Evolutionary conservation across 306 rosid species (phyloP), one percentile per base, ranked within the genome.

Genomic region (Quercus berberidifolia): DNA sequence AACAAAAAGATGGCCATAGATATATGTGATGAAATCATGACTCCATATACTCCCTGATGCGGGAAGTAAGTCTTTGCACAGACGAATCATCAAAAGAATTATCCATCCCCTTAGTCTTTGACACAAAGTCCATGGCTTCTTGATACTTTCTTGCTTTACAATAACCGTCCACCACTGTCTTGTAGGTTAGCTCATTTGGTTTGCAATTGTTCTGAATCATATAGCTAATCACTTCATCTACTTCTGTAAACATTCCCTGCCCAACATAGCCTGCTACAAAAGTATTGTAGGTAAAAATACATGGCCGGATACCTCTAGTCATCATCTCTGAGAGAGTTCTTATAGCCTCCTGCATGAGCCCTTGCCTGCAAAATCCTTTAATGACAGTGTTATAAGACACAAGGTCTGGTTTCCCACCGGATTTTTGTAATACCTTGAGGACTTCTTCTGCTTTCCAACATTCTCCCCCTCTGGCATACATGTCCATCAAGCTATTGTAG

Each of bases 371-470:
- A 82, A 95, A 96, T 15, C 91, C 98, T 81, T 93, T 96, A 71
- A 96, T 90, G 82, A 90, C 89, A 52, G 95, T 93, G 82, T 93
- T 95, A 62, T 90, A 96, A 43, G 98, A 92, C 54, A 94, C 94
- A 11, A 87, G 90, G 82, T 90, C 99, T 1, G 99, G 97, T 73
- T 78, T 89, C 76, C 82, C 86, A 52, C 92, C 98, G 2, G 93
- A 84, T 41, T 83, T 81, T 81, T 83, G 80, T 31, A 96, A 82
- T 52, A 83, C 91, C 85, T 71, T 85, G 56, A 96, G 97, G 84
- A 91, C 76, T 87, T 96, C 96, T 84, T 96, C 91, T 67, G 98
- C 98, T 87, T 93, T 91, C 99, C 97, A 96, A 77, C 96, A 89
- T 67, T 88, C 89, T 20, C 96, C 97, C 25, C 83, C 86, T 69